Percentiles rank a stretch among this genome's conserved stretches.
These are phyloP conservation scores for Debaryomycetaceae sp. DNA, from an alignment of 1,139 yeast genomes.

Conservation along the genomic window DNA sequence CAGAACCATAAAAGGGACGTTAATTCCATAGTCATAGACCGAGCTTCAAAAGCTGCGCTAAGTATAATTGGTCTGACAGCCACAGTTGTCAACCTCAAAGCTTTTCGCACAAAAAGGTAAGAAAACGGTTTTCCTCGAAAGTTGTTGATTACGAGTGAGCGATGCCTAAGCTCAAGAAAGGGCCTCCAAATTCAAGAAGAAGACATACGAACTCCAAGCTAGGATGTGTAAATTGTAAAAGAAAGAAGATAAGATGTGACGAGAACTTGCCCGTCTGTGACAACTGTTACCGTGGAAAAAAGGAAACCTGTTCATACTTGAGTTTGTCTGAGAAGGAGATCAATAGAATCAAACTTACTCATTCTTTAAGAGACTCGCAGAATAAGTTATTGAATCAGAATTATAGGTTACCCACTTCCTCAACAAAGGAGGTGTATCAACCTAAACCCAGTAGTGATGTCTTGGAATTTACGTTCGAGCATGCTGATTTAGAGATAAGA, in stretches of 20 bases:
- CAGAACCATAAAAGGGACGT: neutral
- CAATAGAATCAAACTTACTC: constrained; percentile 25
- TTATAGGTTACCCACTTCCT: constrained; percentile 27
- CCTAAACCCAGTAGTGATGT: constrained; percentile 1
- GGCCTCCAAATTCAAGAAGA: constrained; percentile 15
- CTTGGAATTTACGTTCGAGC: constrained; percentile 25
- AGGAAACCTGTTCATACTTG: constrained; percentile 32
- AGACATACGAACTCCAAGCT: constrained; percentile 41
- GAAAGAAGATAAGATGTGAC: constrained; percentile 45
- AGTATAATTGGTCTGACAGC: too few relatives aligned
- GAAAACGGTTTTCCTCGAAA: neutral
- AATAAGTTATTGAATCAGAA: constrained; percentile 24
- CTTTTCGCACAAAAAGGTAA: neutral
- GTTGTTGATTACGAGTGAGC: neutral
- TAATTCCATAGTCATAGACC: neutral
- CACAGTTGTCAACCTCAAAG: too few relatives aligned
- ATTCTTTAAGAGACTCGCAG: constrained; percentile 26
- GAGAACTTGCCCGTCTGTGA: constrained; percentile 41
- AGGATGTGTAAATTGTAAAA: constrained; percentile 44
- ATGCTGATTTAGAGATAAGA: constrained; percentile 18
- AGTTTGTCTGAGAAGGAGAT: constrained; percentile 21
- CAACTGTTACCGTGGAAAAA: constrained; percentile 34
- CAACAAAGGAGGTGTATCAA: constrained; percentile 5
- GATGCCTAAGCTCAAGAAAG: neutral
- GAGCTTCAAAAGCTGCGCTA: too few relatives aligned